Base-by-base conservation (phyloP, 2,329 filamentous ascomycete genomes). In the Fusarium sp. region DNA sequence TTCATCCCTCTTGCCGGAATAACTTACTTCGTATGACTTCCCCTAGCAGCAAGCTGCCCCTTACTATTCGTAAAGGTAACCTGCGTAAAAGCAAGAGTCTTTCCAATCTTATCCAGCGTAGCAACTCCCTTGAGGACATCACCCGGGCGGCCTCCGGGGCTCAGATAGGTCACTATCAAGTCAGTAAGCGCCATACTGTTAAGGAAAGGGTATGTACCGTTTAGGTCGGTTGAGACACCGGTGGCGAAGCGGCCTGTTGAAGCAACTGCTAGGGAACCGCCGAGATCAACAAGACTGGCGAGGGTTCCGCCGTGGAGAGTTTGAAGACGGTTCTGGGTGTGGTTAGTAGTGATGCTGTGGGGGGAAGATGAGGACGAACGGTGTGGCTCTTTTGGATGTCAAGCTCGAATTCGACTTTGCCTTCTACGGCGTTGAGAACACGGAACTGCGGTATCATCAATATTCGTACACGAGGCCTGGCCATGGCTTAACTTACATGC, bases 221-320 rank as follows among this genome's bases (percentile, higher is more conserved):
- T 91, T 16, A 91, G 76, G 68, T 91, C 89, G 0, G 89, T 91
- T 4, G 89, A 89, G 6, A 91, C 89, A 13, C 89, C 89, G 0
- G 89, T 91, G 20, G 85, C 83, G 72, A 87, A 91, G 2, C 88
- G 80, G 0, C 89, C 89, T 67, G 85, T 88, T 2, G 89, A 91
- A 2, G 89, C 89, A 4, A 91, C 88, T 12, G 89, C 89, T 4
- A 91, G 82, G 1, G 89, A 91, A 16, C 89, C 89, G 13, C 88
- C 88, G 0, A 91, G 81, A 66, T 91, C 89, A 29, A 91, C 90
- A 81, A 94, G 90, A 76, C 90, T 92, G 6, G 92, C 92, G 29
- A 95, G 90, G 0, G 92, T 93, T 6, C 92, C 92, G 20, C 92
- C 92, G 74, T 95, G 92, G 29, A 94, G 85, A 37, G 91, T 94